Percentiles rank a stretch among this genome's conserved stretches.
Conservation (phyloP, 257 asterid species). For the Thymus mandschuricus region DNA sequence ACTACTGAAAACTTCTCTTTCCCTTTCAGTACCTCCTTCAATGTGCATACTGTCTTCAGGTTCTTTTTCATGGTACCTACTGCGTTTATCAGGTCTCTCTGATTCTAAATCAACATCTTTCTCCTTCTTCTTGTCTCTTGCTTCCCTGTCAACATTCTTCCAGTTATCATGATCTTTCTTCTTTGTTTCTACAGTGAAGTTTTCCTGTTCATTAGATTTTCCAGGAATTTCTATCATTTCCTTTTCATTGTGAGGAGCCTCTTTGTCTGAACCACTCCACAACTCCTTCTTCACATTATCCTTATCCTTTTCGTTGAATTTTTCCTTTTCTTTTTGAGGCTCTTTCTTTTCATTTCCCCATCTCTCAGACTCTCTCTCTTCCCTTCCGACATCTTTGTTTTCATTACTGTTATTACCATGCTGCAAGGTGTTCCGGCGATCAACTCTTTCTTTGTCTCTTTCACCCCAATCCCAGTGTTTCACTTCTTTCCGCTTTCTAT, state of each 20-base stretch:
- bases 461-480: conserved; percentile 95
- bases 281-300: conserved; percentile 72
- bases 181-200: conserved; percentile 51
- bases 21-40: conserved; percentile 73
- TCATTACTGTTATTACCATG: conserved; percentile 55
- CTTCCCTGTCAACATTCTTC: conserved; percentile 72
- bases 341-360: conserved; percentile 81
- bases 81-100: conserved; percentile 78
- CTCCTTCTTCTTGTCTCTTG: conserved; percentile 75
- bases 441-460: conserved; percentile 84
- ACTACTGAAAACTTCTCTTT: conserved; percentile 60
- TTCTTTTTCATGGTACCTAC: conserved; percentile 67
- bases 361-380: conserved; percentile 80
- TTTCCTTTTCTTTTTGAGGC: conserved; percentile 70
- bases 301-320: conserved; percentile 65
- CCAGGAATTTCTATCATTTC: conserved; percentile 60
- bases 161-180: conserved; percentile 72
- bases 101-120: conserved; percentile 77
- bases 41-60: conserved; percentile 70
- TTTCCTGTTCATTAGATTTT: conserved; percentile 60
- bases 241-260: conserved; percentile 58
- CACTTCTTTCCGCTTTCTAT: conserved; percentile 87
- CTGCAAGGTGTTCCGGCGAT: conserved; percentile 65
- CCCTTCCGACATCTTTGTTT: conserved; percentile 66
- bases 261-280: conserved; percentile 75